Percentiles rank a stretch among this genome's conserved stretches.
Evolutionary conservation across 1,139 yeast species (phyloP).

Genomic region (Tardiomyces digboiensis): DNA sequence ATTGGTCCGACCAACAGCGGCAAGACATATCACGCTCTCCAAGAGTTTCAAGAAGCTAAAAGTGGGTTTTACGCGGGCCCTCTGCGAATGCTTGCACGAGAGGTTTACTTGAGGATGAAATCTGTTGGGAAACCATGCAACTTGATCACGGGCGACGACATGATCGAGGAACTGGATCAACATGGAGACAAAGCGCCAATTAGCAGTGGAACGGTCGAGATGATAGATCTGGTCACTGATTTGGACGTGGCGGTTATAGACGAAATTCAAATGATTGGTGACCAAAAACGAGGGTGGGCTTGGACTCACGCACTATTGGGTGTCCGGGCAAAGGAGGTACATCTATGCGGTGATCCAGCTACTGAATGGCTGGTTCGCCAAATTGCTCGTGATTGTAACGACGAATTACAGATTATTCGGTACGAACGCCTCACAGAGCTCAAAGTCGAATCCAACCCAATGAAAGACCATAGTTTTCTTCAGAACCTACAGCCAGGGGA

Average conservation of each 20-base stretch:
- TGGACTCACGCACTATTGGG: conserved; percentile 94
- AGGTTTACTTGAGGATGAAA: conserved; percentile 75
- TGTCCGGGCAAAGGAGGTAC: conserved; percentile 75
- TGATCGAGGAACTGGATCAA: conserved; percentile 54
- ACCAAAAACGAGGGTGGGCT: conserved; percentile 75
- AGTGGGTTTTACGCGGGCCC: conserved; percentile 98
- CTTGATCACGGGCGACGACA: conserved; percentile 89
- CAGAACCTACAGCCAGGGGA: conserved; percentile 53
- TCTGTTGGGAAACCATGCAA: conserved; percentile 62
- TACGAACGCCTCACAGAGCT: conserved; percentile 73
- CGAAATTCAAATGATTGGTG: conserved; percentile 94
- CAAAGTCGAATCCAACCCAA: conserved; percentile 38
- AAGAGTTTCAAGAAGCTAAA: conserved; percentile 52
- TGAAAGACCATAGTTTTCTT: conserved; percentile 20
- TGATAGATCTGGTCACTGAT: conserved; percentile 60
- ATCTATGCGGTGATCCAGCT: conserved; percentile 88
- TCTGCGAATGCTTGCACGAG: conserved; percentile 78
- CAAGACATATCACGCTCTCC: conserved; percentile 80
- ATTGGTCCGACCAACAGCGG: conserved; percentile 98
- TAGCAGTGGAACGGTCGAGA: conserved; percentile 88
- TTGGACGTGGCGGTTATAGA: conserved; percentile 89
- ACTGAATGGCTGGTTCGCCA: conserved; percentile 56
- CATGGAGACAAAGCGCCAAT: conserved; percentile 60
- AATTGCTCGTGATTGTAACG: conserved; percentile 65
- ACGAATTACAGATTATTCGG: conserved; percentile 53